Percentiles rank a stretch among this genome's conserved stretches.
These are phyloP conservation scores for Lactarius deliciosus DNA, from an alignment of 768 basidiomycete species.

Conservation along the genomic window DNA sequence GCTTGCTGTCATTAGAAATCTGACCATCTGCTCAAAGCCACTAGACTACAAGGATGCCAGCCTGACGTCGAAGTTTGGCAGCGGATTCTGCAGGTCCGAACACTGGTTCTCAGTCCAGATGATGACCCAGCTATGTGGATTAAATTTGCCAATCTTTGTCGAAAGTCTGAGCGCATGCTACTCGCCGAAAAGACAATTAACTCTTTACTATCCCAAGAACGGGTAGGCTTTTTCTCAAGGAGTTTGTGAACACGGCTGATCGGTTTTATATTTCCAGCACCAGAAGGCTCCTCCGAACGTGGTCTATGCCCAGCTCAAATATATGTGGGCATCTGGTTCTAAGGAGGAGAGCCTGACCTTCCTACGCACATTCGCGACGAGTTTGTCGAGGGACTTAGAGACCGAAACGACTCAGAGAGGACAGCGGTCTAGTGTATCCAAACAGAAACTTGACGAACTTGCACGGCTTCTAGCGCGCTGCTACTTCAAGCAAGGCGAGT, in stretches of 20 bases:
- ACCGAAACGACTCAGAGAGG: constrained; percentile 51
- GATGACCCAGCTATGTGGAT: constrained; percentile 99
- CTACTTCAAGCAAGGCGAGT: constrained; percentile 94
- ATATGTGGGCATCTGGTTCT: constrained; percentile 88
- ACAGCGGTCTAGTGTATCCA: constrained; percentile 51
- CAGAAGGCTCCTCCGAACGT: constrained; percentile 89
- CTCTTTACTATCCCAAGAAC: constrained; percentile 77
- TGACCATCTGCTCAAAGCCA: constrained; percentile 1
- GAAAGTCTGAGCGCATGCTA: constrained; percentile 91
- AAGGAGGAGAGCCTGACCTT: constrained; percentile 78
- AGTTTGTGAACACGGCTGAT: constrained; percentile 9
- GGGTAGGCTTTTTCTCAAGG: constrained; percentile 40
- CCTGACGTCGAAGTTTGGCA: constrained; percentile 99
- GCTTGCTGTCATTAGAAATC: constrained; percentile 22
- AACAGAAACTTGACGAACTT: constrained; percentile 64
- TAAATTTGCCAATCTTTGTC: constrained; percentile 96
- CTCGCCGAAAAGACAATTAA: constrained; percentile 97
- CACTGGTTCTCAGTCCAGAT: constrained; percentile 87
- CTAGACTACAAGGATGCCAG: constrained; percentile 90
- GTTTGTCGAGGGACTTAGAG: constrained; percentile 72
- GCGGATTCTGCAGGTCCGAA: constrained; percentile 92
- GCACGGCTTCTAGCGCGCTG: constrained; percentile 92
- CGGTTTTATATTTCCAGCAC: constrained; percentile 34
- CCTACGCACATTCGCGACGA: constrained; percentile 79
- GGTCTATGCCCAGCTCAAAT: constrained; percentile 94